Percentiles rank a stretch among this genome's conserved stretches.
Conservation (phyloP, 176 grass and related monocot species). For the Phoenix dactylifera region DNA sequence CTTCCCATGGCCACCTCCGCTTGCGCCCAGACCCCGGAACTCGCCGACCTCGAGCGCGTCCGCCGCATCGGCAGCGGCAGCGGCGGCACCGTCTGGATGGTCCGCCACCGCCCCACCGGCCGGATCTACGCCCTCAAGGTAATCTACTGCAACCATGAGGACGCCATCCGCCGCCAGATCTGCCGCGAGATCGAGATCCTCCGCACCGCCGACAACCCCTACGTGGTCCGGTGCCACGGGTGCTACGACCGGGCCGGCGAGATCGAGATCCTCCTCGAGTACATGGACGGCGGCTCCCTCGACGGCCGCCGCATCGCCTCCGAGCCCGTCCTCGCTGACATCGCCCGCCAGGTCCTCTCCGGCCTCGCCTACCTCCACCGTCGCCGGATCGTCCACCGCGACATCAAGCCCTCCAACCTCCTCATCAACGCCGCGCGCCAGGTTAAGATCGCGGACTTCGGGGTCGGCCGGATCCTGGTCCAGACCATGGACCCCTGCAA, state of each 20-base stretch:
- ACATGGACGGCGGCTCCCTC: conserved; percentile 36
- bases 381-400: conserved; percentile 8
- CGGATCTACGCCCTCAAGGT: conserved; percentile 47
- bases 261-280: conserved; percentile 34
- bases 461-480: conserved; percentile 9
- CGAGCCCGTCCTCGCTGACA: conserved; percentile 29
- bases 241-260: conserved; percentile 22
- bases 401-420: conserved; percentile 36
- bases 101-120: conserved; percentile 24
- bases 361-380: conserved; percentile 42
- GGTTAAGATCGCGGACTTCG: conserved; percentile 38
- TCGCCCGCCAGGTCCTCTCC: conserved; percentile 36
- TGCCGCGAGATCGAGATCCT: conserved; percentile 36
- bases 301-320: neutral
- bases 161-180: conserved; percentile 10
- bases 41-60: conserved; percentile 20
- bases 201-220: conserved; percentile 32
- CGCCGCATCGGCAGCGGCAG: conserved; percentile 34
- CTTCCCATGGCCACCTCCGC: neutral
- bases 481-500: conserved; percentile 4
- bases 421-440: conserved; percentile 2
- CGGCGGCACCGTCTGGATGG: conserved; percentile 46
- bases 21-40: conserved; percentile 1
- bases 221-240: conserved; percentile 44
- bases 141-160: conserved; percentile 22